Conservation (phyloP, 768 basidiomycete genomes). For the Aureoboletus auriporus region DNA sequence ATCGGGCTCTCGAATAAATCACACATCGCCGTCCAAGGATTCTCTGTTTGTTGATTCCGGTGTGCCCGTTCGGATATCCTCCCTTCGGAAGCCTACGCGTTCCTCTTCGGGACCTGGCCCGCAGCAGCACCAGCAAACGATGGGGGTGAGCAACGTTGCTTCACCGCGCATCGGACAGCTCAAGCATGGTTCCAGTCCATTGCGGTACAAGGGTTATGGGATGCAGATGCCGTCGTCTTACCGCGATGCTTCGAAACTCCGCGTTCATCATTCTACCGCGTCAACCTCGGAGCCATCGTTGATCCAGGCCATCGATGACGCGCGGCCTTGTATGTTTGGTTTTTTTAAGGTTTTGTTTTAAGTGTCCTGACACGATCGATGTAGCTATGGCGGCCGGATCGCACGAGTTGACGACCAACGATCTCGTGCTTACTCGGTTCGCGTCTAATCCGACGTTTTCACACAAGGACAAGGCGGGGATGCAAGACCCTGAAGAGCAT, state of each 20-base stretch:
- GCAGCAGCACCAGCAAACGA: slow-evolving; percentile 20
- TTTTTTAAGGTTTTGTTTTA: slow-evolving; percentile 13
- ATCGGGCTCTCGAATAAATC: slow-evolving; percentile 12
- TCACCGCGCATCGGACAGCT: slow-evolving; percentile 33
- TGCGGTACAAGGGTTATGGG: slow-evolving; percentile 40
- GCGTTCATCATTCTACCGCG: slow-evolving; percentile 65
- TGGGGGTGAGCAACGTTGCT: slow-evolving; percentile 13
- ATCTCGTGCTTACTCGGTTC: slow-evolving; percentile 43
- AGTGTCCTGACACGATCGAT: too few relatives aligned
- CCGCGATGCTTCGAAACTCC: slow-evolving; percentile 43
- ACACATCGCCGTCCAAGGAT: slow-evolving; percentile 48
- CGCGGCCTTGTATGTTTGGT: slow-evolving; percentile 42
- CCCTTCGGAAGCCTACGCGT: slow-evolving; percentile 29
- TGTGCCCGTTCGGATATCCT: slow-evolving; percentile 28
- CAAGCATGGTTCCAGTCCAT: slow-evolving; percentile 39
- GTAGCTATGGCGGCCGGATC: slow-evolving; percentile 31
- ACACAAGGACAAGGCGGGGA: slow-evolving; percentile 53
- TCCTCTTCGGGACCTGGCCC: slow-evolving; percentile 29
- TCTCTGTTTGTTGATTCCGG: slow-evolving; percentile 38
- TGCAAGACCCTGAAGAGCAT: slow-evolving; percentile 53
- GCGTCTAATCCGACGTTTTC: slow-evolving; percentile 36
- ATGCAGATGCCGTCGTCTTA: slow-evolving; percentile 35
- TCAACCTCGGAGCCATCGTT: slow-evolving; percentile 84
- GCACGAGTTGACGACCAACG: slow-evolving; percentile 53
- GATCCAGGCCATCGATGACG: slow-evolving; percentile 49